Evolutionary conservation across 805 yeast species (phyloP), one percentile per base, ranked within the genome.

Genomic region (Candida xiaguanensis): DNA sequence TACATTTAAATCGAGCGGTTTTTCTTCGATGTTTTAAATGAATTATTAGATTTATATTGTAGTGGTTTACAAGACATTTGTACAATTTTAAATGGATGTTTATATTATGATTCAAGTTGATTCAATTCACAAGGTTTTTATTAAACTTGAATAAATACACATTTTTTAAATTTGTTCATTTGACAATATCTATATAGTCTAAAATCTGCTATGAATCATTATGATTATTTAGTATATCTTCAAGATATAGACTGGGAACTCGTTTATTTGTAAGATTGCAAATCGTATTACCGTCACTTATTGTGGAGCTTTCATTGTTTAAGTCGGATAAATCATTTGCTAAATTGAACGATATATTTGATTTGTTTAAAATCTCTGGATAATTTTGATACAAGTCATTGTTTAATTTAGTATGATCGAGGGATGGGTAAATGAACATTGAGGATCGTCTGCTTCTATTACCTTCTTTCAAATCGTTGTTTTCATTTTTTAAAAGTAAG

Each of bases 381-480:
- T 25, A 17, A 34, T 24, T 5, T 4, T 3, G 8, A 24, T 34
- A 16, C 16, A 34, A 34, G 15, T 15, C 15, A 3, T 9, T 23
- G 23, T 34, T 34, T 11, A 34, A 34, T n/a, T 25, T 15, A 8
- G 4, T 34, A 17, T 20, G 16, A n/a, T 36, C 39, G 15, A 36
- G 22, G 13, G 39, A 30, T 8, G 39, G 39, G 16, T 36, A 25
- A 3, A 12, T 22, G 27, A 36, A 36, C 39, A 36, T 36, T 24
- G 25, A 23, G 4, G 33, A 30, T 17, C 29, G 13, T 17, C 29
- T 16, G 18, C 20, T 29, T 4, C 9, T 18, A 4, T 23, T 16
- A 3, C 12, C 16, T 5, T 25, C 16, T 12, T 15, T 16, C 2
- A 15, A 27, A 12, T 36, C 22, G 7, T 17, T 6, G 11, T 11